A percentile compares a stretch with the other conserved stretches of the same genome.
Evolutionary conservation across 2,329 filamentous ascomycete genomes (phyloP).

Genomic region (Periglandula ipomoeae): DNA sequence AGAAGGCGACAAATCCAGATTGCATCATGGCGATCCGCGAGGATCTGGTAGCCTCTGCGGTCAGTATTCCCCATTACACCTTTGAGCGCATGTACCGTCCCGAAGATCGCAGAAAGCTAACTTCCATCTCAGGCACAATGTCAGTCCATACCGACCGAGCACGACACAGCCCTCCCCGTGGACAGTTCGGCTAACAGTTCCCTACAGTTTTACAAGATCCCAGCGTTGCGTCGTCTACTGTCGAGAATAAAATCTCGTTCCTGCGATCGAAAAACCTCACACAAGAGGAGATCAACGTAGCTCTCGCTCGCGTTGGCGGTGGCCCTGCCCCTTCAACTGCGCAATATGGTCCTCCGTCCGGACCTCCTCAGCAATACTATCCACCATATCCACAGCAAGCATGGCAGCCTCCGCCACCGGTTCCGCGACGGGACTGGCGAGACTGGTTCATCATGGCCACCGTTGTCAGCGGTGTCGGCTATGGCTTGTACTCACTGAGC

Average conservation of each 20-base stretch:
- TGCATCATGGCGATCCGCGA: constrained; percentile 75
- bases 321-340: constrained; percentile 34
- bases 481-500: constrained; percentile 78
- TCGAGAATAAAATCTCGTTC: constrained; percentile 89
- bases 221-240: constrained; percentile 76
- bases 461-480: constrained; percentile 79
- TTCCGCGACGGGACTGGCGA: constrained; percentile 84
- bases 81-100: not conserved
- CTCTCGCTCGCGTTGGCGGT: constrained; percentile 66
- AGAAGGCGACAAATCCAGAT: not conserved
- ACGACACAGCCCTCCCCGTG: not conserved
- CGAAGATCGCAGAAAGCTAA: not conserved
- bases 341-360: constrained; percentile 34
- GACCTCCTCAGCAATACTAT: constrained; percentile 35
- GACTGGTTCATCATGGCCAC: constrained; percentile 99
- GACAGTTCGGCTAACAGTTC: constrained; percentile 1
- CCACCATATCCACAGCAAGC: constrained; percentile 42
- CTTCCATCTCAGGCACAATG: constrained; percentile 29
- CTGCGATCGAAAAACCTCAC: constrained; percentile 95
- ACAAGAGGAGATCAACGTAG: constrained; percentile 83
- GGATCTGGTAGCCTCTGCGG: constrained; percentile 80
- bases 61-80: constrained; percentile 29
- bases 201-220: constrained; percentile 80
- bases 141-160: constrained; percentile 19
- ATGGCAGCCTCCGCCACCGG: constrained; percentile 49